These are phyloP conservation scores for maize (Zea mays) DNA, from an alignment of 176 grass and related monocot species.

Conservation along the genomic window Zm-B73-REFERENCE-NAM-5.0 NC_050103.1:166117001-166117500, in stretches of 20 bases:
- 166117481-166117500: no score
- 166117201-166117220: background rate
- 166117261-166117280: background rate
- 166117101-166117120: background rate
- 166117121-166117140: background rate
- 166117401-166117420: background rate
- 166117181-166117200: background rate
- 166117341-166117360: no score
- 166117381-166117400: background rate
- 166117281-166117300: background rate
- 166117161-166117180: background rate
- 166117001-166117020: no score
- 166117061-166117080: background rate
- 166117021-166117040: background rate
- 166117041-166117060: background rate
- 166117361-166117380: background rate
- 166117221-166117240: background rate
- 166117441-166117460: background rate
- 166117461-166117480: no score
- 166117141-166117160: slow-evolving; percentile 3
- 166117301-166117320: background rate
- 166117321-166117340: background rate
- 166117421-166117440: background rate
- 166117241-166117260: background rate
- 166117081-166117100: background rate